Evolutionary conservation across 2,329 filamentous ascomycete genomes (phyloP).

Genomic region (Torrubiella hemipterigena): DNA sequence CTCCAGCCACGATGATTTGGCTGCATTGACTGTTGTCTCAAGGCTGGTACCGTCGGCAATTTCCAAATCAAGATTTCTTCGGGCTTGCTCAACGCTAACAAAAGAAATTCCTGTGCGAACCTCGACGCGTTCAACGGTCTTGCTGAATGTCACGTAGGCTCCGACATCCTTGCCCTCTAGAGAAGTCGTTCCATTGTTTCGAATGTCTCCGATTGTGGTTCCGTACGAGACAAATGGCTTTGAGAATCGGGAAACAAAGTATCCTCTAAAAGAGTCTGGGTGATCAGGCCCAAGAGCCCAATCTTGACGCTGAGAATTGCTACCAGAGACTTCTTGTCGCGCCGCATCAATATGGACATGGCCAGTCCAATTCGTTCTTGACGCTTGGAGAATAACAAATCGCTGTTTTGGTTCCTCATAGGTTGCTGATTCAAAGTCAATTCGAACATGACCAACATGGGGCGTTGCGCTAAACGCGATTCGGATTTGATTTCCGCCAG

Average conservation of each 20-base stretch:
- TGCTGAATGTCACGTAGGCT: conserved; percentile 27
- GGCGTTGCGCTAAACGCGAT: conserved; percentile 27
- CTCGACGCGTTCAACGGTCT: conserved; percentile 19
- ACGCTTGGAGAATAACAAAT: conserved; percentile 30
- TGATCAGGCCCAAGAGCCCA: conserved; percentile 29
- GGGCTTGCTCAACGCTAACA: conserved; percentile 32
- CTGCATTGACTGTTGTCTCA: conserved; percentile 23
- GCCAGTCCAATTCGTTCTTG: conserved; percentile 32
- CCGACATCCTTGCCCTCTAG: conserved; percentile 23
- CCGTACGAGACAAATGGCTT: conserved; percentile 25
- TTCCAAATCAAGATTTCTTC: conserved; percentile 30
- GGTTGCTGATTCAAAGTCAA: conserved; percentile 20
- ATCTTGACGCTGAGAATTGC: conserved; percentile 32
- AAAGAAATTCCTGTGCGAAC: conserved; percentile 34
- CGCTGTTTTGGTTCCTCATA: conserved; percentile 11
- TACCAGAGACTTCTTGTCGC: conserved; percentile 25
- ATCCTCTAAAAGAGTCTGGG: conserved; percentile 27
- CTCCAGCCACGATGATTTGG: conserved; percentile 30
- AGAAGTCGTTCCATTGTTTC: conserved; percentile 10
- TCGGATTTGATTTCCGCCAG: conserved; percentile 10
- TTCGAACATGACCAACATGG: conserved; percentile 26
- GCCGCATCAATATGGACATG: conserved; percentile 23
- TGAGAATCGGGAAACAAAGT: conserved; percentile 34
- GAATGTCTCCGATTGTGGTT: conserved; percentile 16
- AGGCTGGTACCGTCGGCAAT: conserved; percentile 22